Base-by-base conservation (phyloP, 2,329 filamentous ascomycete genomes). In the Leptographium wingfieldii region DNA sequence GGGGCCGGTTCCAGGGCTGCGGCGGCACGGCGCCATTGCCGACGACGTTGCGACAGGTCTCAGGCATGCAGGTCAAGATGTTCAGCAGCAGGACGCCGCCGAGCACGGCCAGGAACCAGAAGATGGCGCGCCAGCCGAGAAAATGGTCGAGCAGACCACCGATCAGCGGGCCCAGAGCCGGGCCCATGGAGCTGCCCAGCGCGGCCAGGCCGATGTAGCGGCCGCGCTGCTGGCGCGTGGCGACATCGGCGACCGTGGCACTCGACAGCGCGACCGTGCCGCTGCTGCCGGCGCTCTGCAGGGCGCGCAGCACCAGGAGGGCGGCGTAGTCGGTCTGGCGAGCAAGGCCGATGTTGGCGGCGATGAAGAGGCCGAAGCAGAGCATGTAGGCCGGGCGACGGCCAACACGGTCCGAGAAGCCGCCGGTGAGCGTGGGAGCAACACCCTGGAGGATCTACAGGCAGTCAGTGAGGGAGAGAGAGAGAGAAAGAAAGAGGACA, bases 191-290 rank as follows among this genome's bases (percentile, higher is more conserved):
- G 53, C 72, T 76, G 40, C 70, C 70, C 60, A 73, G 74, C 57
- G 73, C 76, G 62, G 73, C 76, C 29, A 74, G 27, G 9, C 49
- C 78, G 53, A 84, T 76, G 65, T 80, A 80, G 5, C 73, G 71
- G 19, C 81, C 81, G 58, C 84, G 73, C 66, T 87, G 82, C 0
- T 76, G 75, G 1, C 75, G 73, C 0, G 80, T 82, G 0, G 77
- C 75, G 10, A 61, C 53, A 60, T 65, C 64, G 0, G 77, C 79
- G 5, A 86, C 75, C 1, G 85, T 76, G 0, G 76, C 83, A 40
- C 63, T 67, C 5, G 66, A 66, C 22, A 87, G 73, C 0, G 83
- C 77, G 12, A 84, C 73, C 0, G 80, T 83, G 0, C 77, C 77
- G 58, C 75, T 78, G 63, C 75, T 78, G 0, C 82, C 80, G 0